Conservation (phyloP, 257 asterid genomes). For the Asclepias syriaca region DNA sequence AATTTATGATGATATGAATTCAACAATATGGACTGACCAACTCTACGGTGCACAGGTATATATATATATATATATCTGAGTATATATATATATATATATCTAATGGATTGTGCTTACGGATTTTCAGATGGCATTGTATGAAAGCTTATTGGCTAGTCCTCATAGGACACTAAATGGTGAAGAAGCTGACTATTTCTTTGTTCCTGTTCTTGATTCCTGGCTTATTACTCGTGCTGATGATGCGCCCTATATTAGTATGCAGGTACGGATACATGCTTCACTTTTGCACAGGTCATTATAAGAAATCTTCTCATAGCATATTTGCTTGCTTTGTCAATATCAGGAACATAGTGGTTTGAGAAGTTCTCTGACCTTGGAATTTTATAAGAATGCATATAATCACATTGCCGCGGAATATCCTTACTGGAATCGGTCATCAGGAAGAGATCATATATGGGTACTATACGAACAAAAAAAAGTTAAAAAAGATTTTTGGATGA, state of each 20-base stretch:
- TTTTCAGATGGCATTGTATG: constrained; percentile 78
- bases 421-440: constrained; percentile 82
- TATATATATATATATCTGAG: too few species aligned
- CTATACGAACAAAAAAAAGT: background rate
- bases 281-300: background rate
- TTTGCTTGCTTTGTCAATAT: constrained; percentile 19
- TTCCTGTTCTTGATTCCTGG: constrained; percentile 95
- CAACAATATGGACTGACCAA: constrained; percentile 77
- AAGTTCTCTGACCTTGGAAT: constrained; percentile 81
- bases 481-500: background rate
- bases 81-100: background rate
- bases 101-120: constrained; percentile 14
- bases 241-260: constrained; percentile 84
- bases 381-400: constrained; percentile 71
- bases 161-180: constrained; percentile 82
- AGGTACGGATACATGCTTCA: constrained; percentile 35
- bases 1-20: constrained; percentile 71
- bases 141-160: constrained; percentile 84
- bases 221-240: constrained; percentile 92
- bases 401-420: constrained; percentile 68
- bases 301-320: constrained; percentile 7
- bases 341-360: constrained; percentile 82
- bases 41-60: constrained; percentile 96
- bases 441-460: constrained; percentile 99
- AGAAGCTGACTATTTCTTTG: constrained; percentile 94